A percentile compares a stretch with the other conserved stretches of the same genome.
These are phyloP conservation scores for Knoxdaviesia proteae DNA, from an alignment of 2,329 filamentous ascomycete genomes.

Conservation along the genomic window DNA sequence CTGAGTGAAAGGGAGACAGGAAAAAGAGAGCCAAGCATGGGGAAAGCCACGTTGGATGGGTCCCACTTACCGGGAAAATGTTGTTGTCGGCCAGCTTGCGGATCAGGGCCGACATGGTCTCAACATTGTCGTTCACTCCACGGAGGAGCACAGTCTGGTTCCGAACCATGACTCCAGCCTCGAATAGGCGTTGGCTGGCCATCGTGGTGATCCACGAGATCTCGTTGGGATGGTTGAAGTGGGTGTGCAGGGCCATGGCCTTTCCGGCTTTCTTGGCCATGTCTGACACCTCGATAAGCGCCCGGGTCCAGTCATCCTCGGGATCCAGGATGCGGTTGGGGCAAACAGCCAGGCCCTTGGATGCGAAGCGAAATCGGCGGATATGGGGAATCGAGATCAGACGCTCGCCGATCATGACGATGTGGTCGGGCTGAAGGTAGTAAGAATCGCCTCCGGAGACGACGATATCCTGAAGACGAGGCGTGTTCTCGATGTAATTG, in stretches of 20 bases:
- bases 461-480: constrained; percentile 33
- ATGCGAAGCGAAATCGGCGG: constrained; percentile 37
- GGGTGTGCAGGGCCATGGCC: constrained; percentile 40
- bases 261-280: constrained; percentile 31
- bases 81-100: constrained; percentile 31
- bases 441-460: constrained; percentile 43
- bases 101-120: constrained; percentile 32
- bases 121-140: constrained; percentile 34
- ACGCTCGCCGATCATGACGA: constrained; percentile 30
- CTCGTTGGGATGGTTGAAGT: constrained; percentile 42
- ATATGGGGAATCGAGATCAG: constrained; percentile 37
- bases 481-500: constrained; percentile 29
- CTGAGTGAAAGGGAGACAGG: too few species aligned
- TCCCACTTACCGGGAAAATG: constrained; percentile 27
- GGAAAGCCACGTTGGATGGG: too few species aligned
- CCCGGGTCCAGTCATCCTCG: constrained; percentile 29
- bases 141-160: constrained; percentile 40
- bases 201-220: constrained; percentile 36
- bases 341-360: constrained; percentile 38
- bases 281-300: constrained; percentile 28
- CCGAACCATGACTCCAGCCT: constrained; percentile 14
- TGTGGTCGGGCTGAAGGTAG: constrained; percentile 29
- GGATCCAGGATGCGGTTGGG: constrained; percentile 32
- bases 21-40: too few species aligned
- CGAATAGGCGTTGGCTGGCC: constrained; percentile 28